phyloP scores from a whole-genome alignment of 176 grass and related monocot genomes.

The Rhipidocladum racemiflorum region DNA sequence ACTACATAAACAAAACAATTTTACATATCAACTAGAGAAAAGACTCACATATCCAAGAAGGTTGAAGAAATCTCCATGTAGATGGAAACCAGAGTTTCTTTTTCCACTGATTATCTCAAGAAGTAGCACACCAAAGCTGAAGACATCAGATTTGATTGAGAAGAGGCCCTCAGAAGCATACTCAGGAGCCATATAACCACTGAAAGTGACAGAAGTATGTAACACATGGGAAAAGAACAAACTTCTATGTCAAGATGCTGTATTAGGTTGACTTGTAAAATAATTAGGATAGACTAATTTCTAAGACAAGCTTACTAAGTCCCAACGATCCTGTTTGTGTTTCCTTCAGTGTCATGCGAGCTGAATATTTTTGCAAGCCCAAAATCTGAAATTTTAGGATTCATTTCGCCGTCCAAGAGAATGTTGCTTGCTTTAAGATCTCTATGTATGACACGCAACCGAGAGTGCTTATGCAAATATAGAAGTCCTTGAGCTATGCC shows the following conservation, averaged over 20 bases:
- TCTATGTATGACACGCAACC: conserved; percentile 25
- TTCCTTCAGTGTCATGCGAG: conserved; percentile 7
- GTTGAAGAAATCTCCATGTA: not conserved
- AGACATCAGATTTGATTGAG: conserved; percentile 29
- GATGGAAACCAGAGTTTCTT: conserved; percentile 10
- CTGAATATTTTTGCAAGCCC: not conserved
- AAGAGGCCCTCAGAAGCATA: conserved; percentile 16
- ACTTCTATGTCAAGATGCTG: not conserved
- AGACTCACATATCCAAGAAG: conserved; percentile 31
- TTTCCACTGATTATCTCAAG: conserved; percentile 23
- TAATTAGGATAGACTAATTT: not conserved
- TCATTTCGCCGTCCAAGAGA: conserved; percentile 23
- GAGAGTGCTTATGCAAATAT: conserved; percentile 25
- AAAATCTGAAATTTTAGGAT: not conserved
- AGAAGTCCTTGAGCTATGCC: conserved; percentile 17
- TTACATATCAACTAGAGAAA: not conserved
- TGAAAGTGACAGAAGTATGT: not conserved
- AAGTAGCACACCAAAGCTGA: conserved; percentile 31
- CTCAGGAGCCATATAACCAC: conserved; percentile 29
- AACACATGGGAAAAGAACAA: not conserved
- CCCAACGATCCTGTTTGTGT: conserved; percentile 6
- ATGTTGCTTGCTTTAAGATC: conserved; percentile 35
- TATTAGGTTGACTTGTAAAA: not conserved
- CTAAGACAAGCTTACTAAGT: conserved; percentile 7
- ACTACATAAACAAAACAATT: not conserved